Evolutionary conservation across 1,139 yeast genomes (phyloP).

Genomic region (Nakaseomyces kungkrabaensis): DNA sequence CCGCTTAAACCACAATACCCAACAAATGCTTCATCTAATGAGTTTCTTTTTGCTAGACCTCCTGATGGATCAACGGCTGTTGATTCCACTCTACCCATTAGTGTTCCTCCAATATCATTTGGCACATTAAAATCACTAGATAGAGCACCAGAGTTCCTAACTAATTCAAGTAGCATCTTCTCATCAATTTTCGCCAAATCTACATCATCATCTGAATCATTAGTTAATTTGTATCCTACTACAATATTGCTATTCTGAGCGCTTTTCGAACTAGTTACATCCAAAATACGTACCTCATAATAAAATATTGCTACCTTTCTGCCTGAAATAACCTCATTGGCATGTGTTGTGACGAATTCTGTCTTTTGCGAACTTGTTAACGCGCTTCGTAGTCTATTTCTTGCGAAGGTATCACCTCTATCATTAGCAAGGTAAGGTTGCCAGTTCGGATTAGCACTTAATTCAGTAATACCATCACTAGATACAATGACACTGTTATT

Average conservation of each 20-base stretch:
- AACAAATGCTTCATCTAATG: constrained; percentile 33
- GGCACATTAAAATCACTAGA: constrained; percentile 6
- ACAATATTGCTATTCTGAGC: constrained; percentile 34
- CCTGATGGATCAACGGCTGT: constrained; percentile 7
- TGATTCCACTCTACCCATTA: constrained; percentile 10
- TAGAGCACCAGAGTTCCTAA: constrained; percentile 5
- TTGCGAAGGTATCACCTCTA: constrained; percentile 13
- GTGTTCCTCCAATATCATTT: constrained; percentile 6
- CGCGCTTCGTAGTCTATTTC: constrained; percentile 18
- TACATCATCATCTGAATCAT: constrained; percentile 5
- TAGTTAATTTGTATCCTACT: constrained; percentile 32
- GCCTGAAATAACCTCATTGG: constrained; percentile 36
- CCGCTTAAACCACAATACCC: constrained; percentile 56
- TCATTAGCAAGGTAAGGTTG: constrained; percentile 29
- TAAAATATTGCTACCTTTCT: constrained; percentile 44
- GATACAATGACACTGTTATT: constrained; percentile 28
- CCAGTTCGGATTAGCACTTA: constrained; percentile 28
- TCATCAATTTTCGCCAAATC: constrained; percentile 2
- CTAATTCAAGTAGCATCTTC: not conserved
- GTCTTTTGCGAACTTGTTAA: constrained; percentile 20
- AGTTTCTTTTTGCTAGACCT: constrained; percentile 6
- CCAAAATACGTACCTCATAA: constrained; percentile 40
- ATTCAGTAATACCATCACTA: constrained; percentile 24
- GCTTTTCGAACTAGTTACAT: constrained; percentile 31
- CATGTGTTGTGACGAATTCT: constrained; percentile 33